A percentile compares a stretch with the other conserved stretches of the same genome.
Evolutionary conservation across 1,139 yeast species (phyloP).

Genomic region (Blastobotrys malaysiensis): DNA sequence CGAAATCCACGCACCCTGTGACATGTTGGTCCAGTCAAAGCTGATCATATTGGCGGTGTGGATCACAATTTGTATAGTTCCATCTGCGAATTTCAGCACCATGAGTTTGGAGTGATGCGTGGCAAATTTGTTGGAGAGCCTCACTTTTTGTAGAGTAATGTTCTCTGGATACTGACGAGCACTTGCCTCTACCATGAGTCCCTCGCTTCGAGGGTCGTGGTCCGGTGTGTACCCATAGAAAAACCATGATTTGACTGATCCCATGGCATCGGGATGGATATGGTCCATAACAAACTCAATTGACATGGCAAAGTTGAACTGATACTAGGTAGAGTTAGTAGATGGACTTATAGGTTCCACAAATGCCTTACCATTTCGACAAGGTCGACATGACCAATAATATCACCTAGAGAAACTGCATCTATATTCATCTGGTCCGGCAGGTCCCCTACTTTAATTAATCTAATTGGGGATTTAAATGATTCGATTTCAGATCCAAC

Average conservation of each 20-base stretch:
- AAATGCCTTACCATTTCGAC: constrained; percentile 5
- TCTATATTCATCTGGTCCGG: constrained; percentile 1
- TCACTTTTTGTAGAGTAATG: constrained; percentile 21
- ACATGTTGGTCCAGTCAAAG: constrained; percentile 33
- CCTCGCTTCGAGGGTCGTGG: constrained; percentile 4
- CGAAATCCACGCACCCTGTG: constrained; percentile 32
- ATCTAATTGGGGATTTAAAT: constrained; percentile 6
- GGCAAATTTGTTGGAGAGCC: constrained; percentile 22
- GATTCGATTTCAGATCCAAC: background rate
- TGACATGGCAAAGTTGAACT: constrained; percentile 29
- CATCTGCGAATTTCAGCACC: constrained; percentile 26
- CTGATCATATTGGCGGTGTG: constrained; percentile 34
- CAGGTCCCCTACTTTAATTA: constrained; percentile 2
- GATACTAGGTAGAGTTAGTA: constrained; percentile 19
- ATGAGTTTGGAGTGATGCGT: constrained; percentile 35
- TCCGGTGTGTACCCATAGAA: constrained; percentile 23
- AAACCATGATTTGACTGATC: constrained; percentile 21
- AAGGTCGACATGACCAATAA: constrained; percentile 6
- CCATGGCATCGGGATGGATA: constrained; percentile 17
- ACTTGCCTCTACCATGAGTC: constrained; percentile 10
- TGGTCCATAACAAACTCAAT: constrained; percentile 25
- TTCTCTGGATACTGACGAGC: constrained; percentile 15
- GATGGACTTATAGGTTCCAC: background rate
- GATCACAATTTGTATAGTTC: constrained; percentile 26
- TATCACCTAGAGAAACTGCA: constrained; percentile 1